Conservation (phyloP, 1,139 yeast species). For the Suhomyces chickasaworum region DNA sequence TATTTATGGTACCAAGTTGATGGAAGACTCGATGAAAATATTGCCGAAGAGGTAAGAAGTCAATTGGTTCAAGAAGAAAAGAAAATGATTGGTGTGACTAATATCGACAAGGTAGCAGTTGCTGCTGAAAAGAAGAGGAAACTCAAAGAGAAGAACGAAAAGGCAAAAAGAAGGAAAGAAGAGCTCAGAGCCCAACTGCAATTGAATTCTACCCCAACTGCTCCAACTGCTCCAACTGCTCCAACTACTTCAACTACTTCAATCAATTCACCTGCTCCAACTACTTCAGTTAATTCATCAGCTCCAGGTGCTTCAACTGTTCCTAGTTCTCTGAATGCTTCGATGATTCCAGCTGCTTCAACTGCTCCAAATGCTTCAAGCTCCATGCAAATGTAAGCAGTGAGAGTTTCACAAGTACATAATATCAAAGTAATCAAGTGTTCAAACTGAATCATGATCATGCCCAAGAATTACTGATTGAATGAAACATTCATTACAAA, state of each 20-base stretch:
- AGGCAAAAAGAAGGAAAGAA: conserved; percentile 13
- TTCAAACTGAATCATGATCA: too few relatives aligned
- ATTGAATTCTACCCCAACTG: background rate
- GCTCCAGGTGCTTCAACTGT: too few relatives aligned
- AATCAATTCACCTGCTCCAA: background rate
- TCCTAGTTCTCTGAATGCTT: too few relatives aligned
- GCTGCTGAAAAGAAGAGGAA: conserved; percentile 39
- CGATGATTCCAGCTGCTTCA: too few relatives aligned
- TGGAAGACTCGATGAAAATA: conserved; percentile 66
- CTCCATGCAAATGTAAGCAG: too few relatives aligned
- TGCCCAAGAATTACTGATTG: background rate
- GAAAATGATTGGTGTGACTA: conserved; percentile 39
- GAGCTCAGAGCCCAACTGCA: conserved; percentile 3
- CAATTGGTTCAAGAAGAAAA: conserved; percentile 44
- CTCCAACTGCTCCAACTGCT: background rate
- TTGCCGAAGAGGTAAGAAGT: conserved; percentile 51
- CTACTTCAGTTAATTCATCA: too few relatives aligned
- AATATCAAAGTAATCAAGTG: too few relatives aligned
- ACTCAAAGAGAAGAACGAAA: conserved; percentile 27
- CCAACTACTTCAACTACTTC: background rate
- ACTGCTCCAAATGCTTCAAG: too few relatives aligned
- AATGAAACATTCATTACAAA: background rate
- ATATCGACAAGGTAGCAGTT: conserved; percentile 4
- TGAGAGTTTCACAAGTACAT: too few relatives aligned
- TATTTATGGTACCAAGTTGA: conserved; percentile 86